Percentiles rank a stretch among this genome's conserved stretches.
phyloP scores from a whole-genome alignment of 257 asterid species.

The Echites panduratus region DNA sequence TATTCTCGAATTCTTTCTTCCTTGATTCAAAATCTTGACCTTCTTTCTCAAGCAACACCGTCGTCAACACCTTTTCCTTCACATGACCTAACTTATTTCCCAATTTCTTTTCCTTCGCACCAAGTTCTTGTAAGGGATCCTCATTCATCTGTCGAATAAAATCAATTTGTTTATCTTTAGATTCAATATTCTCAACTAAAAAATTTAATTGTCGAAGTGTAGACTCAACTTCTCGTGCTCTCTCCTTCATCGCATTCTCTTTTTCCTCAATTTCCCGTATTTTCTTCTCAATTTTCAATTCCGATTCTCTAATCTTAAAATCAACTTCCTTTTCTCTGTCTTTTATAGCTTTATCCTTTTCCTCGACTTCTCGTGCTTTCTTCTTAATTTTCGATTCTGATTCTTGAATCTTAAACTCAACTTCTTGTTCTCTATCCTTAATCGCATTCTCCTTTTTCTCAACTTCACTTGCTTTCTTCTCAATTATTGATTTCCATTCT shows the following conservation, averaged over 20 bases:
- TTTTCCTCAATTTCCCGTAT: constrained; percentile 18
- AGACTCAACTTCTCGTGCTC: constrained; percentile 6
- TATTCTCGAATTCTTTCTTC: not conserved
- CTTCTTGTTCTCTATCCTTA: no score
- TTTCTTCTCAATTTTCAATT: no score
- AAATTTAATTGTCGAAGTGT: not conserved
- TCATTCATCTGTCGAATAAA: constrained; percentile 10
- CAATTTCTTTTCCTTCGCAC: constrained; percentile 27
- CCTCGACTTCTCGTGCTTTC: no score
- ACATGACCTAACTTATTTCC: constrained; percentile 13
- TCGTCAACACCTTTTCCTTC: constrained; percentile 5
- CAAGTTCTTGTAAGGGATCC: constrained; percentile 19
- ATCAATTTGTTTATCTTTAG: constrained; percentile 27
- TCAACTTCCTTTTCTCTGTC: no score
- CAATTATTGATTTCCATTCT: not conserved
- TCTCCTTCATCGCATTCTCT: constrained; percentile 13
- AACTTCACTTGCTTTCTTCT: no score
- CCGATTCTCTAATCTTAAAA: no score
- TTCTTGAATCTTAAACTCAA: no score
- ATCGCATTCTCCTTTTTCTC: no score
- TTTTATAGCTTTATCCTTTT: no score
- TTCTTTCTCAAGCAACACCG: not conserved
- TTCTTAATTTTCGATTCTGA: no score
- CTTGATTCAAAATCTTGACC: constrained; percentile 6
- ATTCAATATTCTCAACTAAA: constrained; percentile 17